phyloP scores from a whole-genome alignment of 257 asterid species.

The Eucommia ulmoides region DNA sequence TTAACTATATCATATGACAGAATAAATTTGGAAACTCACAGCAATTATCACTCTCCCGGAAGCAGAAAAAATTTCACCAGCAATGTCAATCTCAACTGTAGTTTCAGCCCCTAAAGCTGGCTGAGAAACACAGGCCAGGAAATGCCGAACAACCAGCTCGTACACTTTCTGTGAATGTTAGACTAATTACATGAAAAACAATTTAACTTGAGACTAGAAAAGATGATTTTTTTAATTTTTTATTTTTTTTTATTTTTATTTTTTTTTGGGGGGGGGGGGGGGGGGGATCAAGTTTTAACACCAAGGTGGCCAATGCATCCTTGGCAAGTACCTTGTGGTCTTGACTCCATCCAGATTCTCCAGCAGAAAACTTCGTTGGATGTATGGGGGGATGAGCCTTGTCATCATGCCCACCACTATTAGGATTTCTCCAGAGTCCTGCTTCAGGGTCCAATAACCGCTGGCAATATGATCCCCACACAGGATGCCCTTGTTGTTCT shows the following conservation, averaged over 20 bases:
- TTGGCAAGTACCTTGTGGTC: conserved; percentile 83
- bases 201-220: too few species aligned
- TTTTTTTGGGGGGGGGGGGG: too few species aligned
- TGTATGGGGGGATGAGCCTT: conserved; percentile 99
- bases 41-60: conserved; percentile 84
- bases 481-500: conserved; percentile 84
- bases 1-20: too few species aligned
- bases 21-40: too few species aligned
- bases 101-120: conserved; percentile 98
- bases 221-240: too few species aligned
- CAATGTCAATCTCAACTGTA: conserved; percentile 82
- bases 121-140: conserved; percentile 94
- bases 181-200: too few species aligned
- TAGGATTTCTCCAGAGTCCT: conserved; percentile 84
- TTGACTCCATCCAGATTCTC: conserved; percentile 88
- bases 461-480: conserved; percentile 88
- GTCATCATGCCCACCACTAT: conserved; percentile 92
- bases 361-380: conserved; percentile 91
- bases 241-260: too few species aligned
- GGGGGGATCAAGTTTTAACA: too few species aligned
- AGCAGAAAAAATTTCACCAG: conserved; percentile 81
- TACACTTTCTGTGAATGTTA: conserved; percentile 84
- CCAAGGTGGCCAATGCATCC: too few species aligned
- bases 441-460: conserved; percentile 71
- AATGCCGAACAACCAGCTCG: conserved; percentile 97